Conservation (phyloP, 2,329 filamentous ascomycete species). For the Hymenoscyphus scutula region DNA sequence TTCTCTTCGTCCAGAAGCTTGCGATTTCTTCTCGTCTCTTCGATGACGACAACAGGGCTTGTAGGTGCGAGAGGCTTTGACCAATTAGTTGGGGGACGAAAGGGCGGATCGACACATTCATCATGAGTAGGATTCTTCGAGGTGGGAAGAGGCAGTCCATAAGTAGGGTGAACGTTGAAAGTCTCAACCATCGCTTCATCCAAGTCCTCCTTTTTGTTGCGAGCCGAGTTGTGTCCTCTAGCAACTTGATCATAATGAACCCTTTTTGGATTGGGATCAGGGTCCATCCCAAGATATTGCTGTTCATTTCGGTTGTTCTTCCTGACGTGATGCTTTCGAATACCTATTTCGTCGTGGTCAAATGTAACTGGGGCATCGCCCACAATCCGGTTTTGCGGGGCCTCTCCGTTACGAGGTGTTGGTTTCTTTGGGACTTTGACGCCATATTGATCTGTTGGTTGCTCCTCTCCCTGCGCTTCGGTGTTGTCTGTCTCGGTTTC, state of each 20-base stretch:
- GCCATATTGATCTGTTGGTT: conserved; percentile 32
- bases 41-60: conserved; percentile 17
- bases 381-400: conserved; percentile 29
- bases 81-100: conserved; percentile 18
- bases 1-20: conserved; percentile 19
- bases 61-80: conserved; percentile 15
- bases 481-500: conserved; percentile 22
- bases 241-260: conserved; percentile 33
- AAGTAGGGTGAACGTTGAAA: conserved; percentile 24
- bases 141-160: conserved; percentile 23
- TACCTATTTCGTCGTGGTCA: conserved; percentile 34
- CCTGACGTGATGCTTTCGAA: conserved; percentile 28
- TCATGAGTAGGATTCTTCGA: conserved; percentile 18
- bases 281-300: conserved; percentile 29
- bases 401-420: conserved; percentile 26
- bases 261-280: conserved; percentile 28
- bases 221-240: conserved; percentile 30
- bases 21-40: conserved; percentile 7
- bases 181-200: conserved; percentile 27
- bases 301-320: conserved; percentile 27
- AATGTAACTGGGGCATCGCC: conserved; percentile 27
- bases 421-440: conserved; percentile 31
- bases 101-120: conserved; percentile 15
- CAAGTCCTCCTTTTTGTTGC: conserved; percentile 31
- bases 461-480: conserved; percentile 23